phyloP scores from a whole-genome alignment of 2,329 filamentous ascomycete species.

The Ciborinia camelliae region DNA sequence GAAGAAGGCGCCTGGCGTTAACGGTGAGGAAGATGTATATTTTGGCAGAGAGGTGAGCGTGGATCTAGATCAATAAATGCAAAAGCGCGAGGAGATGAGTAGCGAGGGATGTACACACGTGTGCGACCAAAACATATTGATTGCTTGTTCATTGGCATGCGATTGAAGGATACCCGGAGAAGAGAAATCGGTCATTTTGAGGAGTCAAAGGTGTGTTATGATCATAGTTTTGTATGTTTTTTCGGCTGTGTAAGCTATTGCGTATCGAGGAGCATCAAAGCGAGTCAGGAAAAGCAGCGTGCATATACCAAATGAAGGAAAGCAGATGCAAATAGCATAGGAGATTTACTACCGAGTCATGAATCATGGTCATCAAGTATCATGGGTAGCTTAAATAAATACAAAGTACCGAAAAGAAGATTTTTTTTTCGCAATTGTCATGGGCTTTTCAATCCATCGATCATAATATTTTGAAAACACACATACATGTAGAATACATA shows the following conservation, averaged over 20 bases:
- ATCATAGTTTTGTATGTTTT: neutral
- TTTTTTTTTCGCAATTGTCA: neutral
- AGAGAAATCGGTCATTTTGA: neutral
- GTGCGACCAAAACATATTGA: neutral
- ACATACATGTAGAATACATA: too few species aligned
- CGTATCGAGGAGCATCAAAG: neutral
- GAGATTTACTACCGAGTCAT: neutral
- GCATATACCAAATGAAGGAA: neutral
- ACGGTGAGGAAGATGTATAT: neutral
- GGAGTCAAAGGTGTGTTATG: neutral
- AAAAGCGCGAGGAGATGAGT: neutral
- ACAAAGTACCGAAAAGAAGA: too few species aligned
- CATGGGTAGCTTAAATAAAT: neutral
- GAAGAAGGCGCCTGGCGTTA: neutral
- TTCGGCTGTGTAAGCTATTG: neutral
- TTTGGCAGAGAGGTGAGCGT: neutral
- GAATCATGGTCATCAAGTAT: neutral
- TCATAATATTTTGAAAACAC: too few species aligned
- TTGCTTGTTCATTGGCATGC: neutral
- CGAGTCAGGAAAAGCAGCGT: neutral
- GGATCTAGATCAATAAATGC: neutral
- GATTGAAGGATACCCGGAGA: slow-evolving; percentile 9
- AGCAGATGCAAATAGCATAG: neutral
- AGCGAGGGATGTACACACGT: neutral
- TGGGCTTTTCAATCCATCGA: too few species aligned